phyloP scores from a whole-genome alignment of 139 green algal genomes.

The Closterium sp. region DNA sequence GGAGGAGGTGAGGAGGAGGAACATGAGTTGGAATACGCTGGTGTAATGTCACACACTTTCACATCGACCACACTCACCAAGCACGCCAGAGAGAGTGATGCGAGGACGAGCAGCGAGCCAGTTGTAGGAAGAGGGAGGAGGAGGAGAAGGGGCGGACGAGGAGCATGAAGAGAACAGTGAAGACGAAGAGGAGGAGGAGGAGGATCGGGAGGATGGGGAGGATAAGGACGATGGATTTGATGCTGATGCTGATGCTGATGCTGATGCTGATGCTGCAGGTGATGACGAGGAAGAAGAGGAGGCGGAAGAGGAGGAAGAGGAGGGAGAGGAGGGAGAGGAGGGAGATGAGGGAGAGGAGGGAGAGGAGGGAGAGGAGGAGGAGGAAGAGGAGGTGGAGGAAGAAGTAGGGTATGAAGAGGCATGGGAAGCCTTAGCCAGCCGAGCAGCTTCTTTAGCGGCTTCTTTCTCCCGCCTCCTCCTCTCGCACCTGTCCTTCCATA shows the following conservation, averaged over 20 bases:
- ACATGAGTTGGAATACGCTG: too few species aligned
- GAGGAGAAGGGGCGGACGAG: background rate
- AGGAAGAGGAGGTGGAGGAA: too few species aligned
- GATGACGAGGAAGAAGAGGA: background rate
- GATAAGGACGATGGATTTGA: background rate
- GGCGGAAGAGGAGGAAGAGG: background rate
- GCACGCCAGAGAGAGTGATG: slow-evolving; percentile 31
- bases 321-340: background rate
- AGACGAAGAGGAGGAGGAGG: background rate
- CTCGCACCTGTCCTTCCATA: slow-evolving; percentile 27
- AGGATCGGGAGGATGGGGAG: background rate
- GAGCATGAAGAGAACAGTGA: background rate
- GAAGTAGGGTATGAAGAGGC: too few species aligned
- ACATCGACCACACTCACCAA: too few species aligned
- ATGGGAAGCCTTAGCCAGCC: too few species aligned
- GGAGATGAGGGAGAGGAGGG: too few species aligned
- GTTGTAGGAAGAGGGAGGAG: slow-evolving; percentile 11
- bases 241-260: background rate
- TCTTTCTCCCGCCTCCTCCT: background rate
- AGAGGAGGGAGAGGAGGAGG: too few species aligned
- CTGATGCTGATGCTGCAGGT: background rate
- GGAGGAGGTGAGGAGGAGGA: background rate
- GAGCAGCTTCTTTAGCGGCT: background rate
- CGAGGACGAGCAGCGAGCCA: slow-evolving; percentile 29
- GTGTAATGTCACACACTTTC: too few species aligned